Conservation (phyloP, 208 protist species). For the Crithidia fasciculata region DNA sequence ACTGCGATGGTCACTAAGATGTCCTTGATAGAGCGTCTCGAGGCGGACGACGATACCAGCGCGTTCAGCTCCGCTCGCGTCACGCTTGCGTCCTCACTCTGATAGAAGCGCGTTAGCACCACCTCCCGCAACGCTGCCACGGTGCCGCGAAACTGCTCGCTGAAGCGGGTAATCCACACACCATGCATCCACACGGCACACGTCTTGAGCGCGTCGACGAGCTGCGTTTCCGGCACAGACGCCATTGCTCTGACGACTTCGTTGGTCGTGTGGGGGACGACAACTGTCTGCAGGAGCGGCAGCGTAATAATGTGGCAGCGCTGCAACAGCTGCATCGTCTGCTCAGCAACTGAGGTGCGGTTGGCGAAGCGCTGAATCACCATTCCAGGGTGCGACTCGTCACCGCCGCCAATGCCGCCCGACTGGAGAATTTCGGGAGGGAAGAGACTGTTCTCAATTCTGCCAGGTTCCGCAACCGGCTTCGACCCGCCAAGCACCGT, state of each 20-base stretch:
- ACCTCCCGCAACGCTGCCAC: slow-evolving; percentile 78
- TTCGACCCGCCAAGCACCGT: not conserved
- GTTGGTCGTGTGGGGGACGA: slow-evolving; percentile 25
- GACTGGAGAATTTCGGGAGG: slow-evolving; percentile 79
- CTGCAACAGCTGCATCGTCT: slow-evolving; percentile 58
- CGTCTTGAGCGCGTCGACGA: slow-evolving; percentile 56
- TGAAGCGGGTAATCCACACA: slow-evolving; percentile 77
- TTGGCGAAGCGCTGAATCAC: slow-evolving; percentile 75
- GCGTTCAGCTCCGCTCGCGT: slow-evolving; percentile 65
- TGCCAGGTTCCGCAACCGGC: not conserved
- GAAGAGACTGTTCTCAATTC: slow-evolving; percentile 74
- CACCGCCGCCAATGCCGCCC: slow-evolving; percentile 77
- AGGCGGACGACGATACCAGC: slow-evolving; percentile 40
- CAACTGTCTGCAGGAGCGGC: slow-evolving; percentile 23
- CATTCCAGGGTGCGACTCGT: slow-evolving; percentile 39
- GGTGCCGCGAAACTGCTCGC: slow-evolving; percentile 61
- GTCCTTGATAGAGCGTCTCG: slow-evolving; percentile 63
- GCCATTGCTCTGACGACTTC: slow-evolving; percentile 33
- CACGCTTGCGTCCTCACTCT: slow-evolving; percentile 62
- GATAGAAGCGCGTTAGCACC: slow-evolving; percentile 65
- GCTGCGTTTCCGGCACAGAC: slow-evolving; percentile 28
- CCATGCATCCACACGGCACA: slow-evolving; percentile 82
- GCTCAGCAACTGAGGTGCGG: slow-evolving; percentile 49
- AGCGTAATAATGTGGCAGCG: slow-evolving; percentile 76
- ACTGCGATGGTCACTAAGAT: slow-evolving; percentile 62